phyloP scores from a whole-genome alignment of 495 filamentous ascomycete genomes.

The Lophium mytilinum region DNA sequence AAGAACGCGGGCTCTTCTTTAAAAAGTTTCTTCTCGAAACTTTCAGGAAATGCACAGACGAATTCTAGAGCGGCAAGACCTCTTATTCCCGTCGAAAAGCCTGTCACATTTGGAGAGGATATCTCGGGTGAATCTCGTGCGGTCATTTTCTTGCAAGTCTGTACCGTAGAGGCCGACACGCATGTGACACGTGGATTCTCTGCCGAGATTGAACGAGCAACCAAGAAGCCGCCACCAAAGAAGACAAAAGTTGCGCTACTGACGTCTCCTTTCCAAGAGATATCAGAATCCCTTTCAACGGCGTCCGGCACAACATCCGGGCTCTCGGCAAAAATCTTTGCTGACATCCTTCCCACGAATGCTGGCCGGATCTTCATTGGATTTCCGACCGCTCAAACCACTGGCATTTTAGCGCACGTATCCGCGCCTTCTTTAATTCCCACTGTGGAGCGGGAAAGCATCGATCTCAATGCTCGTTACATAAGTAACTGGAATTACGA shows the following conservation, averaged over 20 bases:
- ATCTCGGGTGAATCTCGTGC: constrained; percentile 57
- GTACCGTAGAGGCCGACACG: constrained; percentile 71
- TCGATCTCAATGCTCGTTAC: constrained; percentile 90
- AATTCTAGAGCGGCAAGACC: constrained; percentile 39
- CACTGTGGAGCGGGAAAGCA: constrained; percentile 95
- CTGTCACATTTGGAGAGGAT: constrained; percentile 49
- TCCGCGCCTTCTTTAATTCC: constrained; percentile 97
- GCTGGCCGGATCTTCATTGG: constrained; percentile 91
- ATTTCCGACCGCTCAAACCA: constrained; percentile 95
- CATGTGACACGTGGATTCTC: constrained; percentile 59
- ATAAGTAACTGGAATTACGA: constrained; percentile 95
- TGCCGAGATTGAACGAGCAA: constrained; percentile 86
- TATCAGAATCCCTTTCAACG: constrained; percentile 41
- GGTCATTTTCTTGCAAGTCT: constrained; percentile 79
- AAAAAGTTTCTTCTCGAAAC: constrained; percentile 65
- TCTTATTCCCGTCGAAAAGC: constrained; percentile 46
- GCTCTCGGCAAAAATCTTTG: constrained; percentile 66
- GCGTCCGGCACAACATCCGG: constrained; percentile 47
- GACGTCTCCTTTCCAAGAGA: constrained; percentile 84
- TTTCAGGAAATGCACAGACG: constrained; percentile 28
- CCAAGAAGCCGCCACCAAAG: constrained; percentile 92
- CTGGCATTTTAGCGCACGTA: constrained; percentile 88
- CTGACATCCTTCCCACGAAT: constrained; percentile 81
- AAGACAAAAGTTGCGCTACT: constrained; percentile 74
- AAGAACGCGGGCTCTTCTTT: constrained; percentile 47